Conservation (phyloP, 805 yeast species). For the Clavispora santaluciae region DNA sequence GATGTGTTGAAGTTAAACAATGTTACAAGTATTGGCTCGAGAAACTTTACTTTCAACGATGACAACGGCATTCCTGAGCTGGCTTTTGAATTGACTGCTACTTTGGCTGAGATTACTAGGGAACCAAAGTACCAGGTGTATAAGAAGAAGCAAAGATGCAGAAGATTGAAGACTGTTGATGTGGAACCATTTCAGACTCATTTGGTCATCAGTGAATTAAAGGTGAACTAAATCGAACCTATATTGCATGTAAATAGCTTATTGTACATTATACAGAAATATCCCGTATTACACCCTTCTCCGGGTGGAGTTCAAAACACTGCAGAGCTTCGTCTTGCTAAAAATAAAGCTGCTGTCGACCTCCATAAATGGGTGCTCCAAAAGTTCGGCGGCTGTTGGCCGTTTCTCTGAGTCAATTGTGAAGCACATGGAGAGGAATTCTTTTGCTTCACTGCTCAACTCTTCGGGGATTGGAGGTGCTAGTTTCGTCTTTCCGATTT, state of each 20-base stretch:
- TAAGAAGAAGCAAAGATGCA: slow-evolving; percentile 67
- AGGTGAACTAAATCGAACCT: slow-evolving; percentile 34
- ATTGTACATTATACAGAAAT: slow-evolving; percentile 1
- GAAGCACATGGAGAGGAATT: slow-evolving; percentile 74
- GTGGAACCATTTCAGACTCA: slow-evolving; percentile 76
- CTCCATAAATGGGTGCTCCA: slow-evolving; percentile 49
- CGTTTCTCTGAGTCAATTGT: slow-evolving; percentile 69
- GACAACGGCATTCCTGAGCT: slow-evolving; percentile 40
- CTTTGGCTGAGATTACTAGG: slow-evolving; percentile 82
- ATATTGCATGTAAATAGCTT: slow-evolving; percentile 10
- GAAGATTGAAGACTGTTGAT: slow-evolving; percentile 70
- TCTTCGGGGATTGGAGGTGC: slow-evolving; percentile 98
- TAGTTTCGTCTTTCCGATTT: slow-evolving; percentile 74
- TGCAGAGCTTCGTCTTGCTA: slow-evolving; percentile 50
- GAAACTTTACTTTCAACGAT: slow-evolving; percentile 62
- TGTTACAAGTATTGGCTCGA: slow-evolving; percentile 78
- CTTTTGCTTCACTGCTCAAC: slow-evolving; percentile 61
- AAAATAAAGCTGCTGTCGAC: slow-evolving; percentile 44
- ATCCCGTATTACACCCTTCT: slow-evolving; percentile 3
- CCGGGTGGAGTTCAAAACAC: slow-evolving; percentile 35
- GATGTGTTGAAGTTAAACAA: slow-evolving; percentile 71
- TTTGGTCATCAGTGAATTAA: slow-evolving; percentile 68
- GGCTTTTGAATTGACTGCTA: slow-evolving; percentile 64
- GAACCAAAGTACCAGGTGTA: slow-evolving; percentile 58
- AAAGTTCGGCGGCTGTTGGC: slow-evolving; percentile 75